Conservation (phyloP, 2,329 filamentous ascomycete genomes). For the Lecanicillium sp. region DNA sequence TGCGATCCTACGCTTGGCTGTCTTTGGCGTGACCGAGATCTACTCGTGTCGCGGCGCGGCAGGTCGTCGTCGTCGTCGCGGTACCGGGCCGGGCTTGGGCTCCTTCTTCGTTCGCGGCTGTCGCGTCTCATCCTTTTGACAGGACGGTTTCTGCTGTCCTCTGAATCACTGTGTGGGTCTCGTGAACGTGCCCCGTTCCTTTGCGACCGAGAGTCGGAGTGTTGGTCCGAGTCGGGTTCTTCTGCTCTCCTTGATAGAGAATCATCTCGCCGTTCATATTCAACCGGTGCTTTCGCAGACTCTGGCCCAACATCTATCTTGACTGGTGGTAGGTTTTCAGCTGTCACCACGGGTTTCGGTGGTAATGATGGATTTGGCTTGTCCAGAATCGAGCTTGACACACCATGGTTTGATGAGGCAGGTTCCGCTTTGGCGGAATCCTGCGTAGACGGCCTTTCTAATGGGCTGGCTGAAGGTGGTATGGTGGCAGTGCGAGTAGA, state of each 20-base stretch:
- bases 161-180: not conserved
- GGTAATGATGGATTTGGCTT: slow-evolving; percentile 3
- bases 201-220: slow-evolving; percentile 1
- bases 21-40: slow-evolving; percentile 5
- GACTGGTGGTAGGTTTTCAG: not conserved
- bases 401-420: not conserved
- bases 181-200: not conserved
- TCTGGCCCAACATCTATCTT: not conserved
- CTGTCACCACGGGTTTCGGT: slow-evolving; percentile 1
- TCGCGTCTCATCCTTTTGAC: not conserved
- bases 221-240: not conserved
- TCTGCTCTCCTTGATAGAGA: not conserved
- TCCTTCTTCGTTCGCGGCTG: slow-evolving; percentile 5
- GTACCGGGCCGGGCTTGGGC: not conserved
- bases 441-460: not conserved
- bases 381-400: not conserved
- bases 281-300: not conserved
- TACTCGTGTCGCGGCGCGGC: slow-evolving; percentile 1
- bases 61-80: slow-evolving; percentile 1
- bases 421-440: not conserved
- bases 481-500: not conserved
- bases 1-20: slow-evolving; percentile 1
- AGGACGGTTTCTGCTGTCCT: not conserved
- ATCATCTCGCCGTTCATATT: not conserved
- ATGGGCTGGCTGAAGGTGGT: not conserved